Conservation (phyloP, 78 protist genomes). For the Corallochytrium limacisporum region DNA sequence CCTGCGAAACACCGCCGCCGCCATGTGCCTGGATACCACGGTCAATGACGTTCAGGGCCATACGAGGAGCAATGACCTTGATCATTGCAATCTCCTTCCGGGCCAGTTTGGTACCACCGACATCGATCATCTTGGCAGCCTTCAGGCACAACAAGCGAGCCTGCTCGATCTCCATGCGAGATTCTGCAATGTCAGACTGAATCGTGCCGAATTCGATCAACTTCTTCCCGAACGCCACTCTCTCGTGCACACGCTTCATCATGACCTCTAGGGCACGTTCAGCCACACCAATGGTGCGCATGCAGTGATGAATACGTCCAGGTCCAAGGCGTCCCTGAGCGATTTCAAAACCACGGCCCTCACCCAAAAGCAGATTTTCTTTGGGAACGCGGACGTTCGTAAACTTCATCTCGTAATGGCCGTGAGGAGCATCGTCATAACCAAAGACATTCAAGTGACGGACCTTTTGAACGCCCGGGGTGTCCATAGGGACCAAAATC, state of each 20-base stretch:
- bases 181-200: conserved; percentile 32
- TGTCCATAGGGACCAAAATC: conserved; percentile 63
- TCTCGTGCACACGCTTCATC: conserved; percentile 8
- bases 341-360: conserved; percentile 59
- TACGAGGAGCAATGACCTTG: conserved; percentile 44
- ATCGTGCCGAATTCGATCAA: conserved; percentile 15
- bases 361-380: conserved; percentile 31
- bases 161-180: conserved; percentile 53
- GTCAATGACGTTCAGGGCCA: conserved; percentile 44
- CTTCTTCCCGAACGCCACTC: conserved; percentile 24
- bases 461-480: conserved; percentile 19
- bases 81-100: conserved; percentile 36
- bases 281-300: conserved; percentile 51
- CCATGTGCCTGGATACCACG: conserved; percentile 52
- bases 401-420: conserved; percentile 40
- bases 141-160: conserved; percentile 39
- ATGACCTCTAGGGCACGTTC: conserved; percentile 35
- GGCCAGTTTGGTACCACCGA: conserved; percentile 36
- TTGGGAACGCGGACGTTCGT: conserved; percentile 49
- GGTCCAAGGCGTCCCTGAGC: conserved; percentile 66
- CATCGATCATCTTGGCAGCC: conserved; percentile 46
- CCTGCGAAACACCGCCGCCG: conserved; percentile 9
- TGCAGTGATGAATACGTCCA: conserved; percentile 80
- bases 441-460: conserved; percentile 56
- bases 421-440: conserved; percentile 64